Base-by-base conservation (phyloP, 148 eudicot genomes). In the Diospyros kaki region DNA sequence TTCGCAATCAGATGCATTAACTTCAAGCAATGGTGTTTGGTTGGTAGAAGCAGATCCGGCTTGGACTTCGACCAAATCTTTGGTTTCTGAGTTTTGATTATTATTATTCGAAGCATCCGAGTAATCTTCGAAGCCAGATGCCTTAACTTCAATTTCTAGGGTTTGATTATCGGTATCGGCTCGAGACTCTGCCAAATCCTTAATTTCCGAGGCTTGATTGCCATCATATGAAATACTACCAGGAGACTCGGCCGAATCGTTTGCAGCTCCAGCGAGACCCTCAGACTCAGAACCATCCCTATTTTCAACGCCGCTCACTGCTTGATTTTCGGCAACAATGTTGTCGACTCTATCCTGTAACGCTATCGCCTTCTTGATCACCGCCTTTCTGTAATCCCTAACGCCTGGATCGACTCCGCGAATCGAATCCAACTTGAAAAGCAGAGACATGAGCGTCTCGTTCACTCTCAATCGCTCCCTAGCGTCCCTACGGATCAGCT, bases 371-470 rank as follows among this genome's bases (percentile, higher is more conserved):
- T 83, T 86, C 67, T 64, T 75, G 60, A 85, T 87, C 2, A 90
- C 91, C 8, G 74, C 76, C 86, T 85, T 93, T 42, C 97, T 71
- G 40, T 69, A 84, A 14, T 65, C 86, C 86, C 91, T 86, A 18
- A 93, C 86, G 2, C 80, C 87, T 1, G 55, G 66, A 66, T 87
- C 84, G 12, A 90, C 70, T 0, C 90, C 87, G 5, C 76, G 41
- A 58, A 93, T 81, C 12, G 95, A 87, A 79, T 93, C 97, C 77
- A 93, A 72, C 80, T 81, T 87, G 11, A 93, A 73, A 11, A 93
- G 73, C 79, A 89, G 74, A 43, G 80, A 72, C 97, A 93, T 93
- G 9, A 89, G 61, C 75, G 73, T 75, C 84, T 89, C 93, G 45
- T 71, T 87, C 76, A 87, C 52, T 81, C 83, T 84, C 78, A 93